phyloP scores from a whole-genome alignment of 2,329 filamentous ascomycete species.

The Blastomyces emzantsi region DNA sequence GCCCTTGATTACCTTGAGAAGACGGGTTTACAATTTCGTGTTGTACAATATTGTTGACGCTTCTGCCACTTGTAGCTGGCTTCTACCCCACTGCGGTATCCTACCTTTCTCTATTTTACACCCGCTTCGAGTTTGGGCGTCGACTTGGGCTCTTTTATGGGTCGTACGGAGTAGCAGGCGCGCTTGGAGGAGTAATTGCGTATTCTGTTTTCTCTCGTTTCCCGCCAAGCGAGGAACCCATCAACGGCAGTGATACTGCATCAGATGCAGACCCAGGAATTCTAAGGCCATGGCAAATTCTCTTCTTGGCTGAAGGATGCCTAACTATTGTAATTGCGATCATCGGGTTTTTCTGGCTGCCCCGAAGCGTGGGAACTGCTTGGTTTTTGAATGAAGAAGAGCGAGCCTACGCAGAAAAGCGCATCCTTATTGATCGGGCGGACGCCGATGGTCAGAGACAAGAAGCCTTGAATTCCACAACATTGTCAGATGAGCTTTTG shows the following conservation, averaged over 20 bases:
- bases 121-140: slow-evolving; percentile 48
- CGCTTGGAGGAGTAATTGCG: slow-evolving; percentile 47
- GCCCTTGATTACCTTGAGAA: neutral
- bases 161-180: slow-evolving; percentile 48
- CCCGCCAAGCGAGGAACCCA: slow-evolving; percentile 11
- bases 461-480: neutral
- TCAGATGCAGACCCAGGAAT: slow-evolving; percentile 16
- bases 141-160: slow-evolving; percentile 50
- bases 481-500: slow-evolving; percentile 3
- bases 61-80: slow-evolving; percentile 31
- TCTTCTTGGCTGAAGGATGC: slow-evolving; percentile 43
- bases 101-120: slow-evolving; percentile 53
- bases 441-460: neutral
- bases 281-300: slow-evolving; percentile 44
- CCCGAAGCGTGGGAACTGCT: slow-evolving; percentile 41
- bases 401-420: slow-evolving; percentile 39
- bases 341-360: slow-evolving; percentile 43
- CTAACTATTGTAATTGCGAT: slow-evolving; percentile 41
- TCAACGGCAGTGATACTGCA: slow-evolving; percentile 26
- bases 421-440: slow-evolving; percentile 35
- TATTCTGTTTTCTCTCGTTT: slow-evolving; percentile 40
- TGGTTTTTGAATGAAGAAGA: slow-evolving; percentile 45
- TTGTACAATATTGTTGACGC: slow-evolving; percentile 19
- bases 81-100: slow-evolving; percentile 52
- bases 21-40: neutral